A percentile compares a stretch with the other conserved stretches of the same genome.
Evolutionary conservation across 108 stramenopile genomes (phyloP).

Genomic region (Cyclotella kingstonii): DNA sequence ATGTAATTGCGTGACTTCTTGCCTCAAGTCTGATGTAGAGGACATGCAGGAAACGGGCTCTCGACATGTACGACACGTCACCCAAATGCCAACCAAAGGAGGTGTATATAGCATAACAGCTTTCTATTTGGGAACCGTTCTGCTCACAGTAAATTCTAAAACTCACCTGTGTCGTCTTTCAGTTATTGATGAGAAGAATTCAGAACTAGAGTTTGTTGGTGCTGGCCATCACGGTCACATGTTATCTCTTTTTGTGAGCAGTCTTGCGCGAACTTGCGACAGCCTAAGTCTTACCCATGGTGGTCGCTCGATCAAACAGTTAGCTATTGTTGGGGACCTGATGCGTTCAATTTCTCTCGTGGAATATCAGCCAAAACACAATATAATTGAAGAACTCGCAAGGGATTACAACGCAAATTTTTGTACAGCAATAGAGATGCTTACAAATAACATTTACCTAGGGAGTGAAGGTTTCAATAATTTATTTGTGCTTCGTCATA

Average conservation of each 20-base stretch:
- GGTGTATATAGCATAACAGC: conserved; percentile 80
- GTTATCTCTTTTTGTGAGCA: conserved; percentile 85
- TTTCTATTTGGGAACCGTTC: conserved; percentile 68
- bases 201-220: conserved; percentile 50
- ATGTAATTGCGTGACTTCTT: conserved; percentile 40
- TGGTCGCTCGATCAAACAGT: conserved; percentile 45
- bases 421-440: conserved; percentile 92
- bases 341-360: conserved; percentile 94
- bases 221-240: conserved; percentile 95
- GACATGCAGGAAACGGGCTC: conserved; percentile 12
- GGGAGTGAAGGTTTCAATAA: conserved; percentile 93
- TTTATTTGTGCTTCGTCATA: conserved; percentile 86
- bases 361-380: conserved; percentile 77
- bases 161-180: conserved; percentile 59
- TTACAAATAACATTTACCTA: conserved; percentile 88
- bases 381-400: conserved; percentile 88
- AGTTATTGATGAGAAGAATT: conserved; percentile 39
- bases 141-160: conserved; percentile 79
- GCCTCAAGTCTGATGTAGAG: conserved; percentile 21
- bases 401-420: conserved; percentile 94
- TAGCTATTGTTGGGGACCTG: conserved; percentile 96
- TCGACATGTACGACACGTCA: conserved; percentile 55
- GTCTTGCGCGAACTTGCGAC: conserved; percentile 47
- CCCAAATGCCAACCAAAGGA: conserved; percentile 67
- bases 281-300: conserved; percentile 9